Evolutionary conservation across 108 stramenopile species (phyloP), one percentile per base, ranked within the genome.

Genomic region (Phaeodactylum tricornutum): DNA sequence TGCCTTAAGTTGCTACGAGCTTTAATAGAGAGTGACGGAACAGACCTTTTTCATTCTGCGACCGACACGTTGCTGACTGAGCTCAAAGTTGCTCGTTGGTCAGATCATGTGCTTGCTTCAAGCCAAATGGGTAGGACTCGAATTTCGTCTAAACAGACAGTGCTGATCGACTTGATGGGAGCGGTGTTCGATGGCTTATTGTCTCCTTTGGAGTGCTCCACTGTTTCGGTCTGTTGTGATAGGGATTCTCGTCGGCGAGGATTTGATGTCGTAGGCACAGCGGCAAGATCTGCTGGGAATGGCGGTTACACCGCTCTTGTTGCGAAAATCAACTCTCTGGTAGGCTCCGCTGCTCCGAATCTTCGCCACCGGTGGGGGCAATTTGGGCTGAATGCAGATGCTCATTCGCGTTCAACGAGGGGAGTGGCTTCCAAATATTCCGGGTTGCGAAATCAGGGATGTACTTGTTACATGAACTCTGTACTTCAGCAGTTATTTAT

Each of bases 401-500:
- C 53, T 4, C 43, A 68, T 23, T 29, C 60, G 1, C 48, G 75
- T 22, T 50, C 43, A 41, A 50, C 61, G 15, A 47, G 49, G 0
- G 27, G 63, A 16, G 74, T 59, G 43, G 47, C 83, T 20, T 64
- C 81, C 7, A 86, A 76, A 39, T 93, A 82, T 45, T 91, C 81
- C 54, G 97, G 82, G 7, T 72, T 98, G 17, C 81, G 82, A 43
- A 98, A 98, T 56, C 94, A 96, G 59, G 97, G 97, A 23, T 95
- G 94, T 67, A 98, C 97, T 0, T 98, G 97, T 76, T 98, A 98
- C 80, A 94, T 98, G 93, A 98, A 98, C 57, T 89, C 91, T 0
- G 66, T 94, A 2, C 72, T 98, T 7, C 97, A 98, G 58, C 91
- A 93, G 62, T 64, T 97, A 38, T 97, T 95, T 58, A 93, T 96